Evolutionary conservation across 306 rosid species (phyloP).

Genomic region (Lathyrus oleraceus): DNA sequence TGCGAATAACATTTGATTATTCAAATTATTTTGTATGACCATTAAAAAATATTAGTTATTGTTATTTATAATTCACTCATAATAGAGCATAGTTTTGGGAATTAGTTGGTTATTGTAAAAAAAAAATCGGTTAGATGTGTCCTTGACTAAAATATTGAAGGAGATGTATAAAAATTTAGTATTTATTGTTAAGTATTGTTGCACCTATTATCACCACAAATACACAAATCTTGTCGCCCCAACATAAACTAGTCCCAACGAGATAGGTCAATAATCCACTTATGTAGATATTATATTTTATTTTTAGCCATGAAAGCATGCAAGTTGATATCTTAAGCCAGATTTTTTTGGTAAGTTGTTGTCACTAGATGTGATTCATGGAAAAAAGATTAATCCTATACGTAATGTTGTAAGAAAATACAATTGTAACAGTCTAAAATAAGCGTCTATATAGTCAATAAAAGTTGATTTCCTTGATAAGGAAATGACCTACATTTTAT

Average conservation of each 20-base stretch:
- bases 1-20: too few species aligned
- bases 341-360: background rate
- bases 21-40: too few species aligned
- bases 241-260: background rate
- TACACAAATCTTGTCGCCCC: background rate
- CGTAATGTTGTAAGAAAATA: background rate
- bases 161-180: background rate
- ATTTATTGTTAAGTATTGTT: background rate
- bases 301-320: background rate
- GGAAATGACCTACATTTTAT: too few species aligned
- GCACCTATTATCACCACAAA: background rate
- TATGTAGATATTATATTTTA: background rate
- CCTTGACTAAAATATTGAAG: background rate
- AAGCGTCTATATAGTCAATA: background rate
- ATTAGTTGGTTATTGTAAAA: too few species aligned
- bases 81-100: too few species aligned
- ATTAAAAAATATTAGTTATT: too few species aligned
- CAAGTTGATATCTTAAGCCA: background rate
- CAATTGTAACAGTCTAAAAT: background rate
- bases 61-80: too few species aligned
- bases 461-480: too few species aligned
- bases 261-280: background rate
- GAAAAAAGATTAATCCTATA: background rate
- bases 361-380: background rate
- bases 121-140: too few species aligned